Evolutionary conservation across 495 filamentous ascomycete species (phyloP).

Genomic region (Hypoxylon subgilvum): DNA sequence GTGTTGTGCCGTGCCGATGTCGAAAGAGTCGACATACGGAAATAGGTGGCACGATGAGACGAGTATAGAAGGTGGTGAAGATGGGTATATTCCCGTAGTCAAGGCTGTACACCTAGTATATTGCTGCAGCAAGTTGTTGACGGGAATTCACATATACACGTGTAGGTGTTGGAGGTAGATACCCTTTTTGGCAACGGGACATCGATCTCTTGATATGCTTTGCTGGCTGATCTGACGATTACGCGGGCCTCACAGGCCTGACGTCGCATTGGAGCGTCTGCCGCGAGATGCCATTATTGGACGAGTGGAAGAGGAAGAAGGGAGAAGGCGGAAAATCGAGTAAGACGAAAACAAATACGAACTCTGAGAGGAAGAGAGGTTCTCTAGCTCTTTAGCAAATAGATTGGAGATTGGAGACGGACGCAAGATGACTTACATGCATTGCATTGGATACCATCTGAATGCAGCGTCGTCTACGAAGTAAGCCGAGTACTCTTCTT

Average conservation of each 20-base stretch:
- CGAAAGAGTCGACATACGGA: background rate
- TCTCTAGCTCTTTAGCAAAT: slow-evolving; percentile 10
- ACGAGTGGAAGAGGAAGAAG: background rate
- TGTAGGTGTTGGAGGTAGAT: slow-evolving; percentile 4
- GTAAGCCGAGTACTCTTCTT: no score
- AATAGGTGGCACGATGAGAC: slow-evolving; percentile 8
- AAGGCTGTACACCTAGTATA: slow-evolving; percentile 20
- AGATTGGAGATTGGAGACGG: slow-evolving; percentile 34
- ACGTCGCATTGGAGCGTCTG: slow-evolving; percentile 34
- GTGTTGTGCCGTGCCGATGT: no score
- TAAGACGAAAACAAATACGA: slow-evolving; percentile 34
- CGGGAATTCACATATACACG: slow-evolving; percentile 20
- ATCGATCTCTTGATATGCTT: slow-evolving; percentile 13
- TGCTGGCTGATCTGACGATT: slow-evolving; percentile 36
- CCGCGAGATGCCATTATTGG: slow-evolving; percentile 29
- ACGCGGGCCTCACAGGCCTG: slow-evolving; percentile 12
- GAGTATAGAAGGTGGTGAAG: slow-evolving; percentile 21
- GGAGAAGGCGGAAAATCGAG: slow-evolving; percentile 13
- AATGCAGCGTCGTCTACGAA: no score
- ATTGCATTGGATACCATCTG: no score
- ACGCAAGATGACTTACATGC: slow-evolving; percentile 35
- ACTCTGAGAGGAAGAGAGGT: slow-evolving; percentile 28
- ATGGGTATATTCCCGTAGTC: background rate
- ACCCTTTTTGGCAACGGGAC: slow-evolving; percentile 36
- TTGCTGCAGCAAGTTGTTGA: slow-evolving; percentile 11